phyloP scores from a whole-genome alignment of 1,139 yeast species.

The Yamadazyma triangularis region DNA sequence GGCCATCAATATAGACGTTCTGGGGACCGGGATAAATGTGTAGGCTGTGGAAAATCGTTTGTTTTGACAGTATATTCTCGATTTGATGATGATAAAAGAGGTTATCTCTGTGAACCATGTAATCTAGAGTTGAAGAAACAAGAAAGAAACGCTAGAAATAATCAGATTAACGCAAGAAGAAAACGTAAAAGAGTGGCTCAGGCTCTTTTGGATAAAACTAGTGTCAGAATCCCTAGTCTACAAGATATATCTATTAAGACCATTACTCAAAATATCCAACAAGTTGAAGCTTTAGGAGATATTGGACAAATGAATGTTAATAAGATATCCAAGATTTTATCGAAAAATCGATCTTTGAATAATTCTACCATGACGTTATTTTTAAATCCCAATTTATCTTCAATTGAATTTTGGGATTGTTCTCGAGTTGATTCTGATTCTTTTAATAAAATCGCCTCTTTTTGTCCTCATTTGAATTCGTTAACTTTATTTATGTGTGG shows the following conservation, averaged over 20 bases:
- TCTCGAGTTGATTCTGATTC: constrained; percentile 69
- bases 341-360: constrained; percentile 75
- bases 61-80: constrained; percentile 64
- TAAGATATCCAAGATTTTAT: constrained; percentile 68
- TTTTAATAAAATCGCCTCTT: constrained; percentile 66
- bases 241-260: constrained; percentile 77
- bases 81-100: constrained; percentile 42
- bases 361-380: constrained; percentile 70
- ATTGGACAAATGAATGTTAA: constrained; percentile 63
- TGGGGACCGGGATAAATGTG: constrained; percentile 54
- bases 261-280: constrained; percentile 69
- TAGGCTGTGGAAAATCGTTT: constrained; percentile 55
- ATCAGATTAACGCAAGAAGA: constrained; percentile 61
- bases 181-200: constrained; percentile 76
- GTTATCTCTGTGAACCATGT: constrained; percentile 67
- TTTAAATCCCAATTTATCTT: constrained; percentile 52
- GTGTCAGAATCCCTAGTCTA: constrained; percentile 59
- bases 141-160: constrained; percentile 44
- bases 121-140: constrained; percentile 40
- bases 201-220: constrained; percentile 71
- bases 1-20: constrained; percentile 16
- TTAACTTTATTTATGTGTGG: constrained; percentile 90
- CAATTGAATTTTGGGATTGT: constrained; percentile 86
- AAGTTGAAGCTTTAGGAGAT: constrained; percentile 75
- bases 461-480: constrained; percentile 66